Evolutionary conservation across 805 yeast genomes (phyloP), one percentile per base, ranked within the genome.

Genomic region (Yamadazyma sp.): DNA sequence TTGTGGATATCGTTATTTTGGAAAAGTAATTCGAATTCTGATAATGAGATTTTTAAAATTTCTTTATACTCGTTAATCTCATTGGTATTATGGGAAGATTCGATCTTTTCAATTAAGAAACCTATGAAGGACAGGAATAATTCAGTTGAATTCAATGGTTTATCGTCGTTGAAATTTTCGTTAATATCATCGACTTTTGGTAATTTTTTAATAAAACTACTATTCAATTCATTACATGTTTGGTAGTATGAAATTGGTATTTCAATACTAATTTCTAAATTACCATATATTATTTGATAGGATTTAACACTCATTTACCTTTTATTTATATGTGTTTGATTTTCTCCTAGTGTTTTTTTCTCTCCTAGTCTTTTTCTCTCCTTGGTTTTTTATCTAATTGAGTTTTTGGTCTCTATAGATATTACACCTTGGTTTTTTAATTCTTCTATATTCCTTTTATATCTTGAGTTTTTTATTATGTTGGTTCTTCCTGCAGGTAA

Each of bases 91-190:
- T 34, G 28, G 13, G 18, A 27, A 9, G 18, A 15, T 8, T 7
- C 10, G n/a, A 27, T 8, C 12, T 14, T 14, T 10, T 24, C 21
- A 28, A 39, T 43, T 26, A 80, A 70, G 57, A 73, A 83, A 12
- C 95, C 96, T 41, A 93, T 68, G 56, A 93, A 93, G 50, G 78
- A 77, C 40, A 86, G 86, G 44, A 87, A 74, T 40, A 93, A 75
- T 62, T 91, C 97, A 24, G 87, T 82, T 30, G 89, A 80, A 29
- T 91, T 80, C 22, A 86, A 64, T 23, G 96, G 96, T 65, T 89
- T 97, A 44, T 83, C 83, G 49, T 86, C 95, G n/a, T n/a, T n/a
- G 7, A 17, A 8, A 14, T 27, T 15, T 7, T 14, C 30, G 39
- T 76, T 82, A 31, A 89, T 91, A n/a, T n/a, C n/a, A n/a, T n/a